Conservation (phyloP, 768 basidiomycete genomes). For the Psilocybe cubensis region DNA sequence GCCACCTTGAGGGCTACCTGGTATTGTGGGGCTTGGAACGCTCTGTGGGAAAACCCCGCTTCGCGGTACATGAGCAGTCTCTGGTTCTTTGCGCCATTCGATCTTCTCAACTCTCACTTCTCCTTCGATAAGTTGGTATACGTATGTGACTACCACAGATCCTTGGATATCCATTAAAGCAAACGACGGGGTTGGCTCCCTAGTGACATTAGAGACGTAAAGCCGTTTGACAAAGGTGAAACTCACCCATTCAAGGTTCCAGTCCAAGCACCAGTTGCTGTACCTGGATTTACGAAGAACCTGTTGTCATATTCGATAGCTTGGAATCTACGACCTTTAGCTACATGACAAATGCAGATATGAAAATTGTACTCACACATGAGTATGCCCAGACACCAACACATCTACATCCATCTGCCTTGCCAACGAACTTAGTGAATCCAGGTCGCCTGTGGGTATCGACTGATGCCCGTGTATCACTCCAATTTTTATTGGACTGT, state of each 20-base stretch:
- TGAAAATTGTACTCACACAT: conserved; percentile 62
- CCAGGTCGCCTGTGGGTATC: conserved; percentile 89
- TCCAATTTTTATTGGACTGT: conserved; percentile 89
- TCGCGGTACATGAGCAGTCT: conserved; percentile 40
- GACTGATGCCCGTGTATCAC: conserved; percentile 94
- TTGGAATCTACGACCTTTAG: conserved; percentile 67
- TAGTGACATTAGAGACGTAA: conserved; percentile 28
- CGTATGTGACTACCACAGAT: conserved; percentile 94
- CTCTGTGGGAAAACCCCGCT: conserved; percentile 53
- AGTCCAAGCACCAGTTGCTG: conserved; percentile 94
- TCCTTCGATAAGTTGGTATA: conserved; percentile 93
- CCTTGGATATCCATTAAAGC: conserved; percentile 99
- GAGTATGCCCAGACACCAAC: conserved; percentile 90
- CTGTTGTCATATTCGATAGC: conserved; percentile 89
- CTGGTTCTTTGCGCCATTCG: conserved; percentile 73
- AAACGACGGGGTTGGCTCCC: conserved; percentile 91
- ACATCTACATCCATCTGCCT: conserved; percentile 99
- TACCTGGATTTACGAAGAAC: conserved; percentile 97
- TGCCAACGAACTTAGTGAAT: conserved; percentile 86
- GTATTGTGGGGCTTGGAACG: conserved; percentile 43
- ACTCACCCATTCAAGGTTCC: conserved; percentile 71
- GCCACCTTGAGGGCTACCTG: conserved; percentile 26
- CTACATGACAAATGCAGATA: neutral
- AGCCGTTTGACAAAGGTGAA: neutral
- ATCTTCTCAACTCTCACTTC: conserved; percentile 95